Base-by-base conservation (phyloP, 2,329 filamentous ascomycete genomes). In the Arthrobotrys sinensis region DNA sequence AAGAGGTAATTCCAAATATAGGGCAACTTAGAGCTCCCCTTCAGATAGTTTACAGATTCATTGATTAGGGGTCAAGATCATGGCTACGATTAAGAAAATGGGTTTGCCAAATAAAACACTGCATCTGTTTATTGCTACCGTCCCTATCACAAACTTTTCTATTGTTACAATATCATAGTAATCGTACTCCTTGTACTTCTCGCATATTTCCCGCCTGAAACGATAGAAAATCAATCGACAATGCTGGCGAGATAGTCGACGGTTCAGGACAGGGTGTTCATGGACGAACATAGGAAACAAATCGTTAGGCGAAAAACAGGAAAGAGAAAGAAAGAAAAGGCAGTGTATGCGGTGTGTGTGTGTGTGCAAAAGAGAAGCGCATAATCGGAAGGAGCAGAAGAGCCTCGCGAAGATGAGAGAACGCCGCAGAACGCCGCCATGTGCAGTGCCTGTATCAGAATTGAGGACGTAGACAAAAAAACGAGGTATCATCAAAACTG, bases 401-500 rank as follows among this genome's bases (percentile, higher is more conserved):
- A 19, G 28, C 19, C 16, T 60, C 55, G 55, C 36, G 16, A 10
- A 43, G 36, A 43, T 43, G 21, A 48, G 28, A 14, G 52, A 50
- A 78, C 67, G 52, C 75, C 75, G 50, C n/a, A 68, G 14, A 72
- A 78, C 75, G 53, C 75, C 75, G 63, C 67, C 67, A 24, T 63
- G 75, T 78, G 75, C 75, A 68, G 66, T 67, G 63, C 62, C 67
- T 71, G 55, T 71, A 62, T 62, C 24, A 45, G 16, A 60, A 65
- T 60, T 19, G 12, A 66, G 10, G 50, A 60, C 36, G 8, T 40
- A n/a, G 24, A 57, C 45, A 40, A 76, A 53, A 40, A 70, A 53
- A 36, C 11, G 32, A 77, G 66, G 63, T 72, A 78, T 78, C 63
- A 62, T 65, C 14, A 60, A 52, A 45, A 67, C 21, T 45, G 52